Percentiles rank a stretch among this genome's conserved stretches.
These are phyloP conservation scores for Ulmus americana DNA, from an alignment of 331 rosid genomes.

Conservation along the genomic window DNA sequence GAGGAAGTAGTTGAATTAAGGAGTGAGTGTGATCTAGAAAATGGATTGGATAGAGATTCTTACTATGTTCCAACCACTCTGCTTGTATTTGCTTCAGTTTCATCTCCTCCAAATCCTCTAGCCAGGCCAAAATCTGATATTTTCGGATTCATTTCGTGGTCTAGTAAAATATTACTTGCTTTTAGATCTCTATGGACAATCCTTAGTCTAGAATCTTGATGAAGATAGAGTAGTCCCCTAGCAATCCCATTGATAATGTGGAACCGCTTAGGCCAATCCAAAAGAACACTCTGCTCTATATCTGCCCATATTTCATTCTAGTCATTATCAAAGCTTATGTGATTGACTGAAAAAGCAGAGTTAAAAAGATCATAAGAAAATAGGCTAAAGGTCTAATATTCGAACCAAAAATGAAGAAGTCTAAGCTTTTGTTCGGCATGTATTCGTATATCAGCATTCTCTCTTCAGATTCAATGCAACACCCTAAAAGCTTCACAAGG, in stretches of 20 bases:
- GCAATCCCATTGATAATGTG: constrained; percentile 18
- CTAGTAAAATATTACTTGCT: constrained; percentile 19
- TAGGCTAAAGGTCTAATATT: not conserved
- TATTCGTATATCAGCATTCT: constrained; percentile 15
- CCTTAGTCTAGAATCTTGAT: constrained; percentile 24
- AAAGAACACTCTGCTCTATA: constrained; percentile 2
- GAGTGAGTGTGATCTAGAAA: not conserved
- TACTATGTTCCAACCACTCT: constrained; percentile 30
- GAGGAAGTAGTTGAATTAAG: not conserved
- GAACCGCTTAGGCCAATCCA: constrained; percentile 22
- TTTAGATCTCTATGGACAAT: constrained; percentile 24
- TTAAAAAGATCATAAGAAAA: not conserved
- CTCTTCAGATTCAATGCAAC: constrained; percentile 19
- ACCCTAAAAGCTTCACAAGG: constrained; percentile 24
- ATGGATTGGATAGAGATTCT: constrained; percentile 4
- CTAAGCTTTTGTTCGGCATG: constrained; percentile 18
- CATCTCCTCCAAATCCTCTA: constrained; percentile 21
- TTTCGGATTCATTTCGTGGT: constrained; percentile 18
- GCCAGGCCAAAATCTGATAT: constrained; percentile 22
- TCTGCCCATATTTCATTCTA: constrained; percentile 2
- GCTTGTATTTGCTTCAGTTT: constrained; percentile 23
- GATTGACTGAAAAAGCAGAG: not conserved
- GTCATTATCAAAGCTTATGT: not conserved
- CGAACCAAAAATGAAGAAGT: constrained; percentile 20
- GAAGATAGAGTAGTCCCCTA: constrained; percentile 20